Conservation (phyloP, 140 eudicot species). For the Stevia rebaudiana region DNA sequence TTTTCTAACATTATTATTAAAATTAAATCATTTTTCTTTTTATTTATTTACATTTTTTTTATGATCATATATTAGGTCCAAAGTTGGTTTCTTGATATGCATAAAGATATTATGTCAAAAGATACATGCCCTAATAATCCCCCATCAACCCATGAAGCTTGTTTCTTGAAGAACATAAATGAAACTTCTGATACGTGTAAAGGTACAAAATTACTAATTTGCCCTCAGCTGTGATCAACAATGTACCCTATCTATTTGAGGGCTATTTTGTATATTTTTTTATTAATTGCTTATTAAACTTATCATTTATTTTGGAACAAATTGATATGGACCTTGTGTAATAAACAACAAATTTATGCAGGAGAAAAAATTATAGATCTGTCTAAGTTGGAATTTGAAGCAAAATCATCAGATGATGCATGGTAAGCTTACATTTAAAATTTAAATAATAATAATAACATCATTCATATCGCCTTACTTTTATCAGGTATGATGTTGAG, state of each 20-base stretch:
- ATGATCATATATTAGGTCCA: slow-evolving; percentile 42
- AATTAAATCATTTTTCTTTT: not conserved
- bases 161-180: slow-evolving; percentile 26
- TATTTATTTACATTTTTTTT: not conserved
- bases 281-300: not conserved
- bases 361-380: slow-evolving; percentile 46
- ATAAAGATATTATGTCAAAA: slow-evolving; percentile 22
- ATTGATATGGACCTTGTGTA: not conserved
- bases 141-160: slow-evolving; percentile 31
- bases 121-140: slow-evolving; percentile 28
- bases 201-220: slow-evolving; percentile 32
- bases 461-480: not conserved
- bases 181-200: slow-evolving; percentile 30
- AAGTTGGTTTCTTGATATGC: slow-evolving; percentile 59
- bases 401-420: slow-evolving; percentile 82
- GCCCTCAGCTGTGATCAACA: not conserved
- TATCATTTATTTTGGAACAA: not conserved
- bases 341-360: slow-evolving; percentile 20
- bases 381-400: slow-evolving; percentile 76
- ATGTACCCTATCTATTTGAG: not conserved
- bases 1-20: not conserved
- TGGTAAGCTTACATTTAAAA: slow-evolving; percentile 48
- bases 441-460: not conserved
- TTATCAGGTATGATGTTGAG: slow-evolving; percentile 81
- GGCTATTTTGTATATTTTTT: not conserved